Evolutionary conservation across 2,329 filamentous ascomycete genomes (phyloP).

Genomic region (Metarhizium anisopliae): DNA sequence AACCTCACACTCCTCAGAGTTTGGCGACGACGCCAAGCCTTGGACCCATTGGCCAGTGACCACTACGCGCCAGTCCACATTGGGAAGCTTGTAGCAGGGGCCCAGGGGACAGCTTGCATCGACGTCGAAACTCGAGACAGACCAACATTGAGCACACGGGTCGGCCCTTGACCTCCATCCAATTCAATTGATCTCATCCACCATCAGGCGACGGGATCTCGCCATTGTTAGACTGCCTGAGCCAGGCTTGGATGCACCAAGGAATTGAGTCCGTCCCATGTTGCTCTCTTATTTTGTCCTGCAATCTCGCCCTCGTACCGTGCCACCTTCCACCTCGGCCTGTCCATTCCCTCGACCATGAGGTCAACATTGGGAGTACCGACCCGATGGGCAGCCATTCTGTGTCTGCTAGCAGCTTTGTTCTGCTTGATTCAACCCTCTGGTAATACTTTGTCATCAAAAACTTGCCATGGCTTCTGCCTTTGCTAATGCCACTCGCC

Average conservation of each 20-base stretch:
- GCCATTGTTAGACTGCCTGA: slow-evolving; percentile 1
- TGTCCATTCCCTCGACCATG: slow-evolving; percentile 32
- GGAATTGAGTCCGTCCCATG: not conserved
- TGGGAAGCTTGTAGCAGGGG: not conserved
- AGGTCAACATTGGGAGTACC: slow-evolving; percentile 40
- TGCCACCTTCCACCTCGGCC: slow-evolving; percentile 1
- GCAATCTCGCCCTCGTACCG: not conserved
- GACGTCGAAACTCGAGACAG: not conserved
- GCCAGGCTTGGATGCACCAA: slow-evolving; percentile 1
- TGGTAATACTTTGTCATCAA: slow-evolving; percentile 33
- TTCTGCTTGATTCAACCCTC: slow-evolving; percentile 53
- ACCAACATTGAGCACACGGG: not conserved
- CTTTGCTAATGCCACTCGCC: slow-evolving; percentile 10
- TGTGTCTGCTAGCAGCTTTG: slow-evolving; percentile 50
- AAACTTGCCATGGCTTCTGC: not conserved
- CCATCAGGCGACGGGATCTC: not conserved
- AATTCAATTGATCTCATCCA: not conserved
- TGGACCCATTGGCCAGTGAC: slow-evolving; percentile 3
- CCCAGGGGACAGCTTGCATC: slow-evolving; percentile 7
- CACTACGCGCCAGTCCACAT: not conserved
- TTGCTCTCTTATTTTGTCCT: not conserved
- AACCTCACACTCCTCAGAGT: not conserved
- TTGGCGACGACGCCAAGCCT: not conserved
- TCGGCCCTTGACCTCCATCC: not conserved
- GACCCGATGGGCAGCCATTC: slow-evolving; percentile 54